Base-by-base conservation (phyloP, 2,329 filamentous ascomycete genomes). In the Colletotrichum chrysophilum region DNA sequence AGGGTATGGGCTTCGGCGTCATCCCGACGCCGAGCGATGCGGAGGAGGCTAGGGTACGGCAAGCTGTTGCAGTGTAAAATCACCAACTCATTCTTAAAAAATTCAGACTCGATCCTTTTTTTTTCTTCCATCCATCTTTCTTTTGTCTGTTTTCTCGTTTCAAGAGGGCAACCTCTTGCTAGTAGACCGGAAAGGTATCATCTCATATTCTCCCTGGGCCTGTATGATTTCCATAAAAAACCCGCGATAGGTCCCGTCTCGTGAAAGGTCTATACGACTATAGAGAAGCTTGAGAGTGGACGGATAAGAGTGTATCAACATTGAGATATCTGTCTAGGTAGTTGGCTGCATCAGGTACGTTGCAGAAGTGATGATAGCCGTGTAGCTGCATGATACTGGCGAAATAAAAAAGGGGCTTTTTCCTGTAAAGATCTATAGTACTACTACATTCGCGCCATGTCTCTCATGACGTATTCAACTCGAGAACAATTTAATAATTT, bases 1-100 rank as follows among this genome's bases (percentile, higher is more conserved):
- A 86, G 75, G 84, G 82, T 8, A 90, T 94, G 85, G 92, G 92
- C 1, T 94, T 94, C 80, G 91, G 87, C 66, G 85, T 89, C 4
- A 80, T 86, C 5, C 80, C 83, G 0, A 86, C 83, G 18, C 81
- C 80, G 26, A 78, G 79, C 4, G 87, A 87, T 74, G 82, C 85
- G 3, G 85, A 88, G 60, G 88, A 88, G 75, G 89, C 87, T 6
- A 84, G 86, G 69, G 87, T 91, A 12, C 83, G 87, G 28, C 77
- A 77, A 58, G 70, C 71, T 67, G 43, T 76, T 36, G 58, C 30
- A 30, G 73, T 58, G 66, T 76, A 66, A 55, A 38, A 30, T 24
- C 26, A 38, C 12, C 18, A 43, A 18, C 26, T 13, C 21, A 10
- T 13, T 34, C 36, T 61, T 24, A 24, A 60, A 60, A 26, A n/a